Evolutionary conservation across 192 early-diverging fungal genomes (phyloP).

Genomic region (Linnemannia exigua): DNA sequence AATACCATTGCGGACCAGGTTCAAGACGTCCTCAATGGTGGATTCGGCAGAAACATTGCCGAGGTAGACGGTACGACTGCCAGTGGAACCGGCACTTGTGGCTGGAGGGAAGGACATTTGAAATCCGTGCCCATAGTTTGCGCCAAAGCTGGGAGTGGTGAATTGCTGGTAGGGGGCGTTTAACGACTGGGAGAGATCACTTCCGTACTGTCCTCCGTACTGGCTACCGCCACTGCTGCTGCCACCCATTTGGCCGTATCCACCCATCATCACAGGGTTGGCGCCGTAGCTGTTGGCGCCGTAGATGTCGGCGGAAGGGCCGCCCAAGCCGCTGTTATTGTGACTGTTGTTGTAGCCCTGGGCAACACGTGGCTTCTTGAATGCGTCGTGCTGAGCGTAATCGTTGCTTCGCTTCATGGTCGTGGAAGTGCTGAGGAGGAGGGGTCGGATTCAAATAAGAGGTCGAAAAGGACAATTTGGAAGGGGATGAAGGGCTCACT

Average conservation of each 20-base stretch:
- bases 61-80: slow-evolving; percentile 83
- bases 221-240: slow-evolving; percentile 30
- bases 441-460: background rate
- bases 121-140: slow-evolving; percentile 38
- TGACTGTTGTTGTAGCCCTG: slow-evolving; percentile 58
- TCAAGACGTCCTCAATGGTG: slow-evolving; percentile 75
- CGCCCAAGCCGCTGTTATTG: slow-evolving; percentile 23
- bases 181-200: slow-evolving; percentile 33
- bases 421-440: background rate
- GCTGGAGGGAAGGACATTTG: slow-evolving; percentile 43
- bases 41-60: slow-evolving; percentile 79
- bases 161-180: slow-evolving; percentile 47
- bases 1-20: slow-evolving; percentile 77
- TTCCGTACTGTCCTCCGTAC: slow-evolving; percentile 41
- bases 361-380: slow-evolving; percentile 72
- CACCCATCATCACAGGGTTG: slow-evolving; percentile 60
- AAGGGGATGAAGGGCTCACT: background rate
- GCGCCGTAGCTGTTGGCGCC: slow-evolving; percentile 32
- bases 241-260: slow-evolving; percentile 45
- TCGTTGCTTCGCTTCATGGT: slow-evolving; percentile 75
- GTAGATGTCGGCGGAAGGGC: slow-evolving; percentile 44
- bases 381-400: slow-evolving; percentile 67
- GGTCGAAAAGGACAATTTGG: background rate
- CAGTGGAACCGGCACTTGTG: slow-evolving; percentile 31
- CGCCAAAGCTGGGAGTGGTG: slow-evolving; percentile 27